Evolutionary conservation across 805 yeast species (phyloP), one percentile per base, ranked within the genome.

Genomic region (Tetrapisispora nanseiensis): DNA sequence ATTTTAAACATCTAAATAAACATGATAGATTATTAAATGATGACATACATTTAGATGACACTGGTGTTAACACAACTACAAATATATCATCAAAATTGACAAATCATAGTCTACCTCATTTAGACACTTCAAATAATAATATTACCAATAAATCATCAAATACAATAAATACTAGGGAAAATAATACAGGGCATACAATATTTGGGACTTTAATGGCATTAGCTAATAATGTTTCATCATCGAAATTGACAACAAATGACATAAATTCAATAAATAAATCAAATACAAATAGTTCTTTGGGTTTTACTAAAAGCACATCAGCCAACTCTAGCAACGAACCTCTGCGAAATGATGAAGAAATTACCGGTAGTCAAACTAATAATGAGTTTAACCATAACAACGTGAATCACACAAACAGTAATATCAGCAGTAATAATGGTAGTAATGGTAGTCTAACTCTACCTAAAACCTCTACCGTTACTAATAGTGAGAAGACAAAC

Each of bases 161-260:
- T 39, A 4, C 19, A 12, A 30, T 3, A 5, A 32, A 26, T 19
- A 23, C 19, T 8, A 32, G 33, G 11, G 23, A 18, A 8, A 21
- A 33, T 27, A 36, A 31, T 22, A 35, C 49, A 11, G 41, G 50
- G 2, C 44, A 48, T 37, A 74, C 77, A 2, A 47, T 74, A 12
- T 49, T 74, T 1, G 67, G 74, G 1, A 56, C 76, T 1, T 51
- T 74, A 18, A 45, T 74, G 33, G 62, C 67, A 15, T 72, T 71
- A 11, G 77, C 77, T 5, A 75, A 70, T 45, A 68, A 61, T 41
- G 76, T 35, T 12, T 35, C 38, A 3, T n/a, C 20, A 12, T 35
- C 38, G 18, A 35, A 24, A 35, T 23, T 23, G 26, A 16, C 23
- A 9, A 9, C 8, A 16, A n/a, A 35, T 24, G 38, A 18, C 15